A percentile compares a stretch with the other conserved stretches of the same genome.
These are phyloP conservation scores for Sicyos baderoa DNA, from an alignment of 306 rosid genomes.

Conservation along the genomic window DNA sequence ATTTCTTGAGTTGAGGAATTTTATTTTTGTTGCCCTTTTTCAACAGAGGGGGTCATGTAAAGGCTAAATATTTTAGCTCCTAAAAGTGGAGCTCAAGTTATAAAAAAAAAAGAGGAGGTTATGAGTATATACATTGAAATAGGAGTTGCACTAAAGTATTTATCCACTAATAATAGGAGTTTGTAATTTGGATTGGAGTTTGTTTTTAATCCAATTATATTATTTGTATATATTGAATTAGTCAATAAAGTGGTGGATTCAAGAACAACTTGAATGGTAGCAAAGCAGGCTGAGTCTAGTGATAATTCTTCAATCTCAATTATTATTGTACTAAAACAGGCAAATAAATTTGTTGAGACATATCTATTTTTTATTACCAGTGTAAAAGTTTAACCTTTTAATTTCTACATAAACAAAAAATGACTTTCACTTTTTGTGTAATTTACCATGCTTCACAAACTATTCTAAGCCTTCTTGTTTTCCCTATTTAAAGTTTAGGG, in stretches of 20 bases:
- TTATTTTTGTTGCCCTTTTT: background rate
- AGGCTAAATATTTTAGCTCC: constrained; percentile 40
- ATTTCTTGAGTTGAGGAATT: background rate
- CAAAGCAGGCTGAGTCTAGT: background rate
- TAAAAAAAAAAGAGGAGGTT: constrained; percentile 12
- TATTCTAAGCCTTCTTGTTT: background rate
- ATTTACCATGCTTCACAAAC: background rate
- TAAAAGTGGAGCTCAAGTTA: constrained; percentile 13
- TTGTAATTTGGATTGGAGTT: background rate
- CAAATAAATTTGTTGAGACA: too few species aligned
- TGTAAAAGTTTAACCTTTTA: too few species aligned
- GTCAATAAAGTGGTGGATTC: background rate
- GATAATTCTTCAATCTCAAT: too few species aligned
- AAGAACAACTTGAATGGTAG: background rate
- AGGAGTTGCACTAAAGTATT: background rate
- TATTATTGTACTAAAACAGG: too few species aligned
- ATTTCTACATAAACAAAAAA: too few species aligned
- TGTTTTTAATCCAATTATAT: background rate
- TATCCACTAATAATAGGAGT: background rate
- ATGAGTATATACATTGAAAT: background rate
- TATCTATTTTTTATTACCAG: too few species aligned
- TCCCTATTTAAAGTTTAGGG: background rate
- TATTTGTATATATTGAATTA: background rate
- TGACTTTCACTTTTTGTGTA: too few species aligned
- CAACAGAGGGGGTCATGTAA: constrained; percentile 5